Base-by-base conservation (phyloP, 2,329 filamentous ascomycete species). In the Cercospora sojina region DNA sequence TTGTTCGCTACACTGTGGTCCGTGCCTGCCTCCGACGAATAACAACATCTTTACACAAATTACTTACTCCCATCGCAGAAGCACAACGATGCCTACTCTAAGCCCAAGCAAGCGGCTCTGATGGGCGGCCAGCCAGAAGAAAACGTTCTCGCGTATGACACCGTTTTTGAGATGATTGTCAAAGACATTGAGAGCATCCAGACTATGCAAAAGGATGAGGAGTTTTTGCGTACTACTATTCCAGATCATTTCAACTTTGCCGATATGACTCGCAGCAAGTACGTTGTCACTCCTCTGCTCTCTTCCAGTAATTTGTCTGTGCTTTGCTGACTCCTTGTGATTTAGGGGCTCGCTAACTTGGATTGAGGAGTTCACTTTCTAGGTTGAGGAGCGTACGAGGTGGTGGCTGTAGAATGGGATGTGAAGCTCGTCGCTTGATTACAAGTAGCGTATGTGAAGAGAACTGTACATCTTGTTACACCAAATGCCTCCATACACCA, bases 121-220 rank as follows among this genome's bases (percentile, higher is more conserved):
- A 59, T 66, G 29, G 51, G 23, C 3, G 55, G 53, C n/a, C 51
- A 47, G 43, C 59, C 59, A 25, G 60, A 62, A 16, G 59, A 66
- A 13, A 66, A 41, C 7, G 13, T 53, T 1, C 53, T 64, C 12
- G 35, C 35, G 10, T 60, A 60, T 8, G 58, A 60, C 23, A 49
- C 18, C 8, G 47, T 60, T 25, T 56, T 63, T 27, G 61, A 63
- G 61, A 63, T 63, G 61, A 56, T 63, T 31, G 61, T 63, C 29
- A 63, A 43, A 43, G 61, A 63, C 23, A 63, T 63, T 32, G 61
- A 63, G 20, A 56, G 47, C 4, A 63, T 63, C 8, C 61, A 65
- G 49, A 57, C 23, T n/a, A 66, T 66, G 60, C 64, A 59, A 27
- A 57, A 63, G 55, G 64, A 66, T 55, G 59, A 62, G 31, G 64